Evolutionary conservation across 495 filamentous ascomycete genomes (phyloP).

Genomic region (Cairneyella variabilis): DNA sequence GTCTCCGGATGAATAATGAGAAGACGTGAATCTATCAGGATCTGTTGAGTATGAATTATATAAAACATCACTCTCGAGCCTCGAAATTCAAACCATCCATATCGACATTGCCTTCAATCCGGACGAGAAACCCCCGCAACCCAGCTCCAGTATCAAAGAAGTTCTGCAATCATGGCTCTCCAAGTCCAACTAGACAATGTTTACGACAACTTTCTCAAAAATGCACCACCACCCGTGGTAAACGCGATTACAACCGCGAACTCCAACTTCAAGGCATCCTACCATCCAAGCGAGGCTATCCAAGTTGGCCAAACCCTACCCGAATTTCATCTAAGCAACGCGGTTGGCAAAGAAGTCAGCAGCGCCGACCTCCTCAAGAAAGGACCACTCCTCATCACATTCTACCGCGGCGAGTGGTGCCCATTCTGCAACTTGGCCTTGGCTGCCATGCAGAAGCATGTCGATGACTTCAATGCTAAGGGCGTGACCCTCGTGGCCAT

Average conservation of each 20-base stretch:
- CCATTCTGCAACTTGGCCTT: slow-evolving; percentile 39
- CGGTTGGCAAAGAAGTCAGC: slow-evolving; percentile 26
- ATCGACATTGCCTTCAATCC: too few relatives aligned
- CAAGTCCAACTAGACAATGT: slow-evolving; percentile 6
- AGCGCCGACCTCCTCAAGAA: slow-evolving; percentile 30
- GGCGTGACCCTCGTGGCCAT: slow-evolving; percentile 38
- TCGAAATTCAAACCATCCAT: too few relatives aligned
- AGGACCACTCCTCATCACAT: slow-evolving; percentile 37
- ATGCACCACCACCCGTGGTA: slow-evolving; percentile 28
- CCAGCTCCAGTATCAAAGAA: too few relatives aligned
- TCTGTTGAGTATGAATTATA: too few relatives aligned
- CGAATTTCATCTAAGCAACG: slow-evolving; percentile 28
- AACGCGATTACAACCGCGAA: slow-evolving; percentile 24
- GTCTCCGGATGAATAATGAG: too few relatives aligned
- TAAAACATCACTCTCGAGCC: too few relatives aligned
- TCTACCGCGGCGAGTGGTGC: slow-evolving; percentile 43
- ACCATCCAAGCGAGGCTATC: slow-evolving; percentile 26
- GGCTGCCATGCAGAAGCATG: slow-evolving; percentile 26
- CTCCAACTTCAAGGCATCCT: slow-evolving; percentile 17
- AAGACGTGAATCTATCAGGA: too few relatives aligned
- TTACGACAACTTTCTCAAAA: slow-evolving; percentile 7
- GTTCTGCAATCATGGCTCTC: slow-evolving; percentile 16
- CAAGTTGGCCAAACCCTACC: slow-evolving; percentile 32
- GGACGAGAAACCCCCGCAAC: too few relatives aligned
- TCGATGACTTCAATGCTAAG: slow-evolving; percentile 30